Evolutionary conservation across 331 rosid genomes (phyloP), one percentile per base, ranked within the genome.

Genomic region (Pyrus hybrid): DNA sequence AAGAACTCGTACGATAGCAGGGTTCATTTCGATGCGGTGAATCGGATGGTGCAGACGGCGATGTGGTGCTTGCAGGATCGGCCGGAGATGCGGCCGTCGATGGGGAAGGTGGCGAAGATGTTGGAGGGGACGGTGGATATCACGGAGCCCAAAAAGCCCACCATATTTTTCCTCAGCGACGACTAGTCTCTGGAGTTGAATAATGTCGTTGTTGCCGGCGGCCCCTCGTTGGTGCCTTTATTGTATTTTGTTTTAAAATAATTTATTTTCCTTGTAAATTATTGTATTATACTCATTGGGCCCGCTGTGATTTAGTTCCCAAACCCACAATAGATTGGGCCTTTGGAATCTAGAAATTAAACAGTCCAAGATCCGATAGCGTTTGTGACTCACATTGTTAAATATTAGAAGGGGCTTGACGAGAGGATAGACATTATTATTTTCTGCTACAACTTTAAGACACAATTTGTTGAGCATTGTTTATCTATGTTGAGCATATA

Each of bases 51-150:
- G 13, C 84, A 84, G 82, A 92, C 97, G 17, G 92, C 99, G 0
- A 91, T 94, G 93, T 91, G 99, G 99, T 94, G 99, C 80, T 84
- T 94, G n/a, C 97, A 94, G 20, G 91, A 86, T 22, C 84, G 87
- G 51, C 96, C 96, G 43, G 97, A 94, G 78, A 67, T 71, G 80
- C 87, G 99, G 80, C 99, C 97, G 13, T 80, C 99, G 2, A 94
- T 94, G 99, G 99, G 99, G 10, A 90, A 94, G 47, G 97, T 90
- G 18, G 96, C 97, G 21, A 94, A 92, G 90, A 90, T 94, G 97
- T 43, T 94, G 37, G 99, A 94, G 84, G 97, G 97, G 70, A 91
- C 96, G 16, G 90, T 87, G 72, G 99, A 94, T 80, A 93, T 93
- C 66, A 77, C 30, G 2, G 87, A 83, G 1, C 97, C 98, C 1